These are phyloP conservation scores for Talaromyces stipitatus DNA, from an alignment of 495 filamentous ascomycete genomes.

Conservation along the genomic window DNA sequence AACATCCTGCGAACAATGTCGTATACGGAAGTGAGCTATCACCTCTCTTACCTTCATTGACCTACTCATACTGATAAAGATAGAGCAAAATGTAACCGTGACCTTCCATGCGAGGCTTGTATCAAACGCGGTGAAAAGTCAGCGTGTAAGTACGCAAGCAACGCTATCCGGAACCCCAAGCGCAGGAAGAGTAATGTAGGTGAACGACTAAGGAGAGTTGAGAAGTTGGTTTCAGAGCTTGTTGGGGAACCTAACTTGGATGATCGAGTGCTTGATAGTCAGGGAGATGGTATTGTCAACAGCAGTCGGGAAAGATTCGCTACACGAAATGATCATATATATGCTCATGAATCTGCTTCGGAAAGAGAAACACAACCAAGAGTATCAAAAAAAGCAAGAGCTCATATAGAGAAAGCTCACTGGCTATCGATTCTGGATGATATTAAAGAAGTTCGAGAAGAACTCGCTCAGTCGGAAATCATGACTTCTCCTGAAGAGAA, in stretches of 20 bases:
- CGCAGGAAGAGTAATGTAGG: slow-evolving; percentile 35
- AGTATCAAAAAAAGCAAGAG: not conserved
- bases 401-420: slow-evolving; percentile 46
- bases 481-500: not conserved
- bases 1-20: slow-evolving; percentile 32
- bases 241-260: not conserved
- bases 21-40: slow-evolving; percentile 25
- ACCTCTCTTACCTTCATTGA: not conserved
- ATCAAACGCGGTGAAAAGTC: slow-evolving; percentile 31
- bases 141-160: slow-evolving; percentile 37
- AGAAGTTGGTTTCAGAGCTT: slow-evolving; percentile 38
- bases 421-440: slow-evolving; percentile 49
- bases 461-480: slow-evolving; percentile 17
- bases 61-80: slow-evolving; percentile 4
- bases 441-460: slow-evolving; percentile 27
- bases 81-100: slow-evolving; percentile 39
- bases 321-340: not conserved
- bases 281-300: slow-evolving; percentile 21
- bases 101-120: slow-evolving; percentile 36
- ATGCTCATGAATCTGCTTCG: too few relatives aligned
- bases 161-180: slow-evolving; percentile 30
- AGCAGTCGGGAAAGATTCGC: not conserved
- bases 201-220: slow-evolving; percentile 43
- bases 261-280: slow-evolving; percentile 16
- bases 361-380: not conserved